Conservation (phyloP, 345 rosid genomes). For the Arabis hirsuta region DNA sequence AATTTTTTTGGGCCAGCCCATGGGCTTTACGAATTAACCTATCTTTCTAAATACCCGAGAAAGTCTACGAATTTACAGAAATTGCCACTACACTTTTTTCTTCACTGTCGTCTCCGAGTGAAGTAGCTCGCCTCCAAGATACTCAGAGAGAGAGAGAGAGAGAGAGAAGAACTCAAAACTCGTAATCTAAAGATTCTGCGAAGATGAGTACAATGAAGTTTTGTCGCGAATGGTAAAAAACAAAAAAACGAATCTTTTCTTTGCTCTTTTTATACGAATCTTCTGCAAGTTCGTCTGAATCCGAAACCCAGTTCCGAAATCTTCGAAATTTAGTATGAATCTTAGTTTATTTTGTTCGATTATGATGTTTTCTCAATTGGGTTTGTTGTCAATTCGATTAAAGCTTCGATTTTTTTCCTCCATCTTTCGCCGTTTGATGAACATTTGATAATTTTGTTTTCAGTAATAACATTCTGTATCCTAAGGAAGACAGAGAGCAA, state of each 20-base stretch:
- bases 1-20: constrained; percentile 27
- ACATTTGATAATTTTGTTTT: background rate
- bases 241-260: constrained; percentile 15
- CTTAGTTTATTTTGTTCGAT: background rate
- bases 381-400: background rate
- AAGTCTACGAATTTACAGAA: background rate
- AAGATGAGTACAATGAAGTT: constrained; percentile 90
- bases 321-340: background rate
- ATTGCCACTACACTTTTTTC: constrained; percentile 13
- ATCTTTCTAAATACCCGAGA: background rate
- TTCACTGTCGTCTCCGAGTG: background rate
- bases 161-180: background rate
- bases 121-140: constrained; percentile 34
- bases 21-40: background rate
- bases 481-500: constrained; percentile 67
- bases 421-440: background rate
- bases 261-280: background rate
- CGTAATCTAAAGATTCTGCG: constrained; percentile 10
- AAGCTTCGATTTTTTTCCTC: constrained; percentile 8
- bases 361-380: background rate
- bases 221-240: constrained; percentile 75
- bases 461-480: constrained; percentile 84
- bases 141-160: background rate
- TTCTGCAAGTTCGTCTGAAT: background rate
- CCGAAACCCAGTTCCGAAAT: background rate